Evolutionary conservation across 805 yeast genomes (phyloP), one percentile per base, ranked within the genome.

Genomic region (Wickerhamiella parazyma): DNA sequence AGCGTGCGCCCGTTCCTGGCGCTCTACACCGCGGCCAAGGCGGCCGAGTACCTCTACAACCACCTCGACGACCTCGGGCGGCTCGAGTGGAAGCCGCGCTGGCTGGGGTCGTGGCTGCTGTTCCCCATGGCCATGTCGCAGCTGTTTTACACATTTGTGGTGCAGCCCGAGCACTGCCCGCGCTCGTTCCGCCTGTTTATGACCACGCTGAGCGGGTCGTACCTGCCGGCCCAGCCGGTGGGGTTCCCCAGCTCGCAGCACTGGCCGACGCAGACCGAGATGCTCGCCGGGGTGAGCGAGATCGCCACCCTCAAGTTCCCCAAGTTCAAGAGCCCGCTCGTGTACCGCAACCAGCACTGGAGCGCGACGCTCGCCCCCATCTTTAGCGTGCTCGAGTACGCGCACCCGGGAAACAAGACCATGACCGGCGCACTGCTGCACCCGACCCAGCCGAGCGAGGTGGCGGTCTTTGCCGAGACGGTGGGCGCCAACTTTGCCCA

Each of bases 51-150:
- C 47, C 41, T 53, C 14, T 61, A 58, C 51, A 62, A 63, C 48
- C 52, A 49, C 43, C 50, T 61, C 26, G 62, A 62, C 26, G 65
- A 62, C 47, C 44, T 50, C 21, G 64, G 61, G 6, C 50, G 49
- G 42, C 45, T 62, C 36, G 47, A 48, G 6, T 56, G 55, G 49
- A 57, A 59, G 51, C 57, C 51, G 55, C 62, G 50, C 47, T 62
- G 53, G 50, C 59, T 55, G 39, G 67, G 66, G 3, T 50, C 65
- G 11, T 65, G 68, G 68, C 56, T 44, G 33, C 51, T 66, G 44
- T 62, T 65, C 51, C 70, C 70, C 3, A 44, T 62, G 14, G 64
- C 69, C 14, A 54, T 59, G 46, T 54, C 62, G 12, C 68, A 65
- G 52, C 57, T 66, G 40, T 56, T 66, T 44, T 53, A 62, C 48